Conservation (phyloP, 345 rosid species). For the Aegle marmelos region DNA sequence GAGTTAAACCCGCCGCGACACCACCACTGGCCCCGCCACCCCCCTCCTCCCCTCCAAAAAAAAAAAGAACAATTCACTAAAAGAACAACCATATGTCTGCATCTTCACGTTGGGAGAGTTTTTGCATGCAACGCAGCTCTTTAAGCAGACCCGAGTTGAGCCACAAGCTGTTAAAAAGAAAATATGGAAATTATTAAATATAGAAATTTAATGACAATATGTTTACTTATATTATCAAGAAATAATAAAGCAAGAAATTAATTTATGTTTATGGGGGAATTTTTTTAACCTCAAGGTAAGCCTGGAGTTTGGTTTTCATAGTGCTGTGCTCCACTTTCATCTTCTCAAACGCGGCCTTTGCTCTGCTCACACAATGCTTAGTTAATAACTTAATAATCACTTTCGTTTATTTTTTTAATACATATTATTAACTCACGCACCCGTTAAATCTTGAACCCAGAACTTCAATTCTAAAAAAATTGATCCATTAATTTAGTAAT, state of each 20-base stretch:
- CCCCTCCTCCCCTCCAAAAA: neutral
- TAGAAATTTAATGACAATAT: neutral
- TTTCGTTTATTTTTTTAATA: no score
- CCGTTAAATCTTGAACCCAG: no score
- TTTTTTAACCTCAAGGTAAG: slow-evolving; percentile 27
- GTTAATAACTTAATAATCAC: neutral
- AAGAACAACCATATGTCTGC: neutral
- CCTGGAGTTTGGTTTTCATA: slow-evolving; percentile 25
- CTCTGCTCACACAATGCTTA: neutral
- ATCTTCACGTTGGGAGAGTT: no score
- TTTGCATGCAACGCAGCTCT: neutral
- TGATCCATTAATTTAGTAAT: no score
- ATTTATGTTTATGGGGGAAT: neutral
- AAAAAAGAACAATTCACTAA: no score
- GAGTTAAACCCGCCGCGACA: no score
- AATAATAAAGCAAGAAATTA: neutral
- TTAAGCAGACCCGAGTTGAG: slow-evolving; percentile 1
- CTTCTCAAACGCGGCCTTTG: slow-evolving; percentile 8
- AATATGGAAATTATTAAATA: neutral
- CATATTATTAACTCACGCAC: no score
- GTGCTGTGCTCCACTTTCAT: slow-evolving; percentile 14
- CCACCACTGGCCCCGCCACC: no score
- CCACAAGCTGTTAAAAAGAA: slow-evolving; percentile 2
- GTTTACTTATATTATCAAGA: neutral
- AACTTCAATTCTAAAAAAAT: no score